These are phyloP conservation scores for Microbotryum violaceum DNA, from an alignment of 1,284 basidiomycete species.

Conservation along the genomic window DNA sequence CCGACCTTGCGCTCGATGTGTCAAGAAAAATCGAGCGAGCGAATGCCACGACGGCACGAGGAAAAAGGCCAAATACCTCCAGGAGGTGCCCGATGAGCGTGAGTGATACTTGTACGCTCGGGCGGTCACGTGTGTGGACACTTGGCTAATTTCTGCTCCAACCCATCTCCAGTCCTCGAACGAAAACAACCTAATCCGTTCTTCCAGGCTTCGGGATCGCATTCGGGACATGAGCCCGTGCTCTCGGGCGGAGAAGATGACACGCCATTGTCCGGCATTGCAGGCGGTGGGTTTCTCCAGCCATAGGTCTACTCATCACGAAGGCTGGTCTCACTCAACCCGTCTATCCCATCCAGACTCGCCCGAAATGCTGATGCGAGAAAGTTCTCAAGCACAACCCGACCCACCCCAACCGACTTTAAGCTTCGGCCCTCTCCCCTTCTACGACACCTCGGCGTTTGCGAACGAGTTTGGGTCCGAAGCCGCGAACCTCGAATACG, in stretches of 20 bases:
- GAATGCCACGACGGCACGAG: slow-evolving; percentile 88
- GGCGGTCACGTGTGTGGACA: too few relatives aligned
- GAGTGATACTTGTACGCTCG: slow-evolving; percentile 35
- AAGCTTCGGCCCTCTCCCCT: slow-evolving; percentile 6
- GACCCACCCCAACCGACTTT: slow-evolving; percentile 1
- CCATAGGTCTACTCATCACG: background rate
- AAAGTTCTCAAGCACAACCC: background rate
- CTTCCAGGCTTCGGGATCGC: too few relatives aligned
- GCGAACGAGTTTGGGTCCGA: slow-evolving; percentile 61
- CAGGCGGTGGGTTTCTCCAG: background rate
- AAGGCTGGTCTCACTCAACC: too few relatives aligned
- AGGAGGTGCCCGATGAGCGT: slow-evolving; percentile 87
- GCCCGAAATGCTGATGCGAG: background rate
- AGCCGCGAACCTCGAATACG: slow-evolving; percentile 83
- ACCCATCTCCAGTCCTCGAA: slow-evolving; percentile 2
- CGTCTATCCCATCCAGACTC: background rate
- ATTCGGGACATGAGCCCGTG: background rate
- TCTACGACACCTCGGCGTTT: slow-evolving; percentile 7
- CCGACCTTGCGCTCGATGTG: slow-evolving; percentile 87
- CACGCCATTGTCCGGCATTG: background rate
- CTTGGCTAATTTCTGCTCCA: slow-evolving; percentile 3
- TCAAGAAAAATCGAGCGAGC: slow-evolving; percentile 82
- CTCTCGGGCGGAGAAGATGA: background rate
- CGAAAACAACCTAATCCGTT: background rate
- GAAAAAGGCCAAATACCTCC: slow-evolving; percentile 95